Percentiles rank a stretch among this genome's conserved stretches.
Conservation (phyloP, 2,329 filamentous ascomycete genomes). For the Didymella sp. region DNA sequence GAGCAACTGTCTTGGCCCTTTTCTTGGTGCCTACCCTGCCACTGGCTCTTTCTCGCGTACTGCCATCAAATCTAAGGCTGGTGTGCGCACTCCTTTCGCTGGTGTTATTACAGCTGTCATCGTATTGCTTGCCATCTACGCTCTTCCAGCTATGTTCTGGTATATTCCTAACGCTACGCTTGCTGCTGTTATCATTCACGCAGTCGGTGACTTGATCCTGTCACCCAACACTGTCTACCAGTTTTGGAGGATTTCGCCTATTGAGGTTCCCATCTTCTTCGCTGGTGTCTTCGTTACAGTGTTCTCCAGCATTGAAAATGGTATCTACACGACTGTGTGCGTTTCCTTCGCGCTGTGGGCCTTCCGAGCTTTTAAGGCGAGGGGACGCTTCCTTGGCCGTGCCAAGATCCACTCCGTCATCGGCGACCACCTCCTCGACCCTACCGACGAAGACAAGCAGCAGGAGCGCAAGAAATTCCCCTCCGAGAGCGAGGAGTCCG, state of each 20-base stretch:
- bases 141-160: conserved; percentile 86
- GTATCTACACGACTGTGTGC: conserved; percentile 85
- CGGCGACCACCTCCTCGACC: conserved; percentile 71
- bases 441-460: conserved; percentile 48
- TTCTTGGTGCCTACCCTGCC: conserved; percentile 87
- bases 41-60: conserved; percentile 97
- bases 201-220: conserved; percentile 90
- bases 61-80: conserved; percentile 96
- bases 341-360: conserved; percentile 79
- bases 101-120: conserved; percentile 87
- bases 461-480: conserved; percentile 31
- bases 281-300: conserved; percentile 89
- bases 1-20: conserved; percentile 86
- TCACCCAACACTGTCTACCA: conserved; percentile 90
- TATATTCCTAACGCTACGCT: conserved; percentile 86
- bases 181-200: conserved; percentile 92
- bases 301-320: conserved; percentile 87
- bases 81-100: conserved; percentile 87
- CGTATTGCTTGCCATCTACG: conserved; percentile 89
- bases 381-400: conserved; percentile 82
- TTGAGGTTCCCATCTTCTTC: conserved; percentile 93
- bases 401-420: conserved; percentile 87
- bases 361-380: conserved; percentile 82
- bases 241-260: conserved; percentile 91
- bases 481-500: conserved; percentile 51